A percentile compares a stretch with the other conserved stretches of the same genome.
Evolutionary conservation across 1,139 yeast genomes (phyloP).

Genomic region (Geotrichum cucujoidarum): DNA sequence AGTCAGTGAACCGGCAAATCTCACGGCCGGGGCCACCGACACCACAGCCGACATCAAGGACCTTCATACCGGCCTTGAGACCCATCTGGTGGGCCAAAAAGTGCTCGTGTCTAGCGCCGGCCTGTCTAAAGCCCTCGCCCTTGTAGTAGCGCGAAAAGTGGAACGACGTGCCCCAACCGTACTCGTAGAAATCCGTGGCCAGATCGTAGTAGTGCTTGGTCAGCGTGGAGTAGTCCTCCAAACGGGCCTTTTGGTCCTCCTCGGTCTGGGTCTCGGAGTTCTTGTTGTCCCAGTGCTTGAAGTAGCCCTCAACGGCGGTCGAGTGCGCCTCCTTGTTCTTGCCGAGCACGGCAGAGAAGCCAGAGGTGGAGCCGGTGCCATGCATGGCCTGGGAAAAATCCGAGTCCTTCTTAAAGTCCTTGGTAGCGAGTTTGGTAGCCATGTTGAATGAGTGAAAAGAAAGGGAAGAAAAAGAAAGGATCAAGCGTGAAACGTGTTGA

Average conservation of each 20-base stretch:
- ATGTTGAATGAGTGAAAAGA: constrained; percentile 20
- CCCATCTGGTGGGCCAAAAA: constrained; percentile 85
- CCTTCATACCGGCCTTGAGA: constrained; percentile 72
- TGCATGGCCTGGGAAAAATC: constrained; percentile 82
- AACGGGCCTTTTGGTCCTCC: constrained; percentile 60
- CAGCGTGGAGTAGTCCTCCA: constrained; percentile 78
- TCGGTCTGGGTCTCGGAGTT: constrained; percentile 58
- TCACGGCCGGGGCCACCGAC: constrained; percentile 99
- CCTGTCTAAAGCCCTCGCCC: constrained; percentile 92
- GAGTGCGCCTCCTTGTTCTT: constrained; percentile 76
- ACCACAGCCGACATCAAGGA: constrained; percentile 98
- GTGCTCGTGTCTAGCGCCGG: constrained; percentile 96
- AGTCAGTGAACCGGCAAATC: constrained; percentile 85
- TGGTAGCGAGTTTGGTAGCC: constrained; percentile 38
- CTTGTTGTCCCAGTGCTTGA: constrained; percentile 85
- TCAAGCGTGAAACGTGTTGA: not conserved
- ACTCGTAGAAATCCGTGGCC: constrained; percentile 94
- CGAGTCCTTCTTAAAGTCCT: constrained; percentile 38
- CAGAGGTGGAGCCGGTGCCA: constrained; percentile 67
- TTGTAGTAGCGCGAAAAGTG: constrained; percentile 90
- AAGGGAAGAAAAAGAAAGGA: not conserved
- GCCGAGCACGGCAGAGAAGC: constrained; percentile 68
- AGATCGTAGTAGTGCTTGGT: constrained; percentile 95
- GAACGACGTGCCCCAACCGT: constrained; percentile 99
- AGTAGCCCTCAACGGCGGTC: constrained; percentile 83